Base-by-base conservation (phyloP, 306 rosid species). In the Quercus wislizeni region DNA sequence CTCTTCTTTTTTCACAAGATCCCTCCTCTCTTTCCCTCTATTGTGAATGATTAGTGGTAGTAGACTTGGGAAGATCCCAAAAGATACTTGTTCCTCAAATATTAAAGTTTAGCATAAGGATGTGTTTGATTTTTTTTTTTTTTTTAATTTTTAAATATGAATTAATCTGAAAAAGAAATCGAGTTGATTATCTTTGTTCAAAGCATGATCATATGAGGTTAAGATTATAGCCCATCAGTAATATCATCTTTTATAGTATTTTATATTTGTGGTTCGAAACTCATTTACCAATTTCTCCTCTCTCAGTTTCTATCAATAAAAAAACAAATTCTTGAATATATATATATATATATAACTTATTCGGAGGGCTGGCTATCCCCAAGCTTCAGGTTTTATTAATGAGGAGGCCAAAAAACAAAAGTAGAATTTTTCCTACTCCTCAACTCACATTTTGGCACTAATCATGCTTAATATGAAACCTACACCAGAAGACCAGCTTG, bases 1-100 rank as follows among this genome's bases (percentile, higher is more conserved):
- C 86, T 82, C 94, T 77, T 90, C 85, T 92, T 84, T 89, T 84
- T 72, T 76, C 78, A 84, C 84, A 76, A 80, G 76, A 51, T 58
- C 72, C 82, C 82, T 46, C 20, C 55, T 57, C 71, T 69, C 71
- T 85, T 77, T 72, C 83, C 79, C 62, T 20, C 80, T 68, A 62
- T 51, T 71, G 20, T 83, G 82, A 84, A 86, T 88, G 89, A 90
- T 90, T 82, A 79, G 74, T 73, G 83, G 69, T 80, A 82, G 77
- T 51, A 71, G 85, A 78, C 71, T 71, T 77, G 79, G 79, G 54
- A 78, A 71, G 84, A 88, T 85, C 79, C 85, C 81, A n/a, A 23
- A 81, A 67, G 82, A 80, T 85, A 23, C 68, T 76, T 67, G 69
- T 75, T 82, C 82, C 79, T 78, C 51, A 79, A 38, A 71, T 80